A percentile compares a stretch with the other conserved stretches of the same genome.
Evolutionary conservation across 2,329 filamentous ascomycete species (phyloP).

Genomic region (Calonectria pauciramosa): DNA sequence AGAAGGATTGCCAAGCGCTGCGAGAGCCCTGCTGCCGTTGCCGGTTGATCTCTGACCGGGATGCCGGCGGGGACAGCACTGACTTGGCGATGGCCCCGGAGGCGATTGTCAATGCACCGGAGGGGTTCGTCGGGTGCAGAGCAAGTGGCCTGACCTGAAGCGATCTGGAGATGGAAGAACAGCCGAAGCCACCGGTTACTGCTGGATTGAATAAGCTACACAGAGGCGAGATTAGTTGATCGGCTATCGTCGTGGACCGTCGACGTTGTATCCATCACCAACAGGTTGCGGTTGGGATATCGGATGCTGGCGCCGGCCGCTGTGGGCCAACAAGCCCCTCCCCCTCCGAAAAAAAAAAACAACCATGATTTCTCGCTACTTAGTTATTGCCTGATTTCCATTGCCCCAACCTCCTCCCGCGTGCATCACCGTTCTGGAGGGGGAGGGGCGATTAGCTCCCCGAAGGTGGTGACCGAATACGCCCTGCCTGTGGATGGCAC

Average conservation of each 20-base stretch:
- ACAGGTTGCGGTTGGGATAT: not conserved
- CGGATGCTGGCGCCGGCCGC: not conserved
- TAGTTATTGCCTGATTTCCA: constrained; percentile 3
- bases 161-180: constrained; percentile 16
- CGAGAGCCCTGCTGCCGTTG: not conserved
- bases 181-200: not conserved
- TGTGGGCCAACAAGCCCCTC: not conserved
- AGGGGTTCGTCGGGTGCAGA: not conserved
- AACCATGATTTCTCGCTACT: not conserved
- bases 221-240: constrained; percentile 11
- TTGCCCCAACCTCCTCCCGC: not conserved
- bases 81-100: constrained; percentile 4
- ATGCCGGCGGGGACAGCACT: not conserved
- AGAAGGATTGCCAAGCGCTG: not conserved
- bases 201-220: not conserved
- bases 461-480: constrained; percentile 11
- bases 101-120: not conserved
- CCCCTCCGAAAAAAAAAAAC: not conserved
- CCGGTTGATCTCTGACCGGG: constrained; percentile 13
- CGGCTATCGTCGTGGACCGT: not conserved
- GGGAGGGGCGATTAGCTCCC: not conserved
- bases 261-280: constrained; percentile 16
- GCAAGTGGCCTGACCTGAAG: constrained; percentile 9
- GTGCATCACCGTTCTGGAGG: not conserved
- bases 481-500: constrained; percentile 2